A percentile compares a stretch with the other conserved stretches of the same genome.
These are phyloP conservation scores for Rhododendron simsii DNA, from an alignment of 148 eudicot species.

Conservation along the genomic window DNA sequence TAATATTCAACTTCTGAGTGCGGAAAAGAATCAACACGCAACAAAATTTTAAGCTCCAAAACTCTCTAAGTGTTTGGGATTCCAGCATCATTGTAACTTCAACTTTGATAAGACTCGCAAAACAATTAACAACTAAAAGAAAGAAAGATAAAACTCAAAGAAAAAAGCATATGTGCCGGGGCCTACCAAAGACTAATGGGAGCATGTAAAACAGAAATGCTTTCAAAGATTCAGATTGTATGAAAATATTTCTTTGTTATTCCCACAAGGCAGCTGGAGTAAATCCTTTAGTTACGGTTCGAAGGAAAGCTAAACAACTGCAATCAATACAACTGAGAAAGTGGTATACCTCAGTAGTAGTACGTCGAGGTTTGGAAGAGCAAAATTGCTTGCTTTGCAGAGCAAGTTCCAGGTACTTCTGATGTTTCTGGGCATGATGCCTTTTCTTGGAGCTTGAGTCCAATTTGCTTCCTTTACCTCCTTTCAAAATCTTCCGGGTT, in stretches of 20 bases:
- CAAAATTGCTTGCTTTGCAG: slow-evolving; percentile 29
- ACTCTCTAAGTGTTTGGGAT: not conserved
- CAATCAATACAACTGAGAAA: not conserved
- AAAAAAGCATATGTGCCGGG: not conserved
- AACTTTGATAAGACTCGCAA: not conserved
- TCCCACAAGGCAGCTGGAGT: not conserved
- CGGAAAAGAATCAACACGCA: not conserved
- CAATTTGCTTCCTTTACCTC: slow-evolving; percentile 38
- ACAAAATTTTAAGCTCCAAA: not conserved
- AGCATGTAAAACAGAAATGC: not conserved
- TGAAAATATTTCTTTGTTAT: not conserved
- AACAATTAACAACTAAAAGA: not conserved
- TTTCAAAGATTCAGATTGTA: not conserved
- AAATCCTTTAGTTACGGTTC: not conserved
- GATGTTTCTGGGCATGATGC: slow-evolving; percentile 32
- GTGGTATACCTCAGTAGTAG: slow-evolving; percentile 29
- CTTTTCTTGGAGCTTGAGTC: slow-evolving; percentile 41
- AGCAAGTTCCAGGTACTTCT: slow-evolving; percentile 31
- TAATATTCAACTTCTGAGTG: not conserved
- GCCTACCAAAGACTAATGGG: not conserved
- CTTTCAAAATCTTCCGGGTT: slow-evolving; percentile 27
- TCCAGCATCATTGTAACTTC: not conserved
- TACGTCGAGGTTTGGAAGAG: slow-evolving; percentile 19
- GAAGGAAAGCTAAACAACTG: not conserved
- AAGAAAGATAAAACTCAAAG: not conserved